Conservation (phyloP, 441 rosid species). For the Euphorbia neoarborescens region DNA sequence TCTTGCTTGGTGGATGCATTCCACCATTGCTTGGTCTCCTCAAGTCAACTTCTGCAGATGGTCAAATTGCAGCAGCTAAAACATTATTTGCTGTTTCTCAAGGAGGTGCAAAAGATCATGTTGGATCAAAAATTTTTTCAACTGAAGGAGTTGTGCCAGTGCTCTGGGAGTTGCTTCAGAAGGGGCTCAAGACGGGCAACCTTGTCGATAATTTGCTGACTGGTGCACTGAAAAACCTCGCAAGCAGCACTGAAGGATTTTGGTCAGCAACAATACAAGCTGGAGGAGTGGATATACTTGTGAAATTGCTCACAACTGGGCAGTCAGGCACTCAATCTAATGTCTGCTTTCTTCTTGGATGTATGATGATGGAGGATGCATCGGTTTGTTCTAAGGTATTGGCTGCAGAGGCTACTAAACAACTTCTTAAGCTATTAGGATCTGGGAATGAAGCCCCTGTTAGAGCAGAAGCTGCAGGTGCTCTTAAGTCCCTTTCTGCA, state of each 20-base stretch:
- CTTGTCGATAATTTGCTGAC: slow-evolving; percentile 83
- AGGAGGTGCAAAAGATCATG: slow-evolving; percentile 93
- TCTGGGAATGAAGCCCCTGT: slow-evolving; percentile 93
- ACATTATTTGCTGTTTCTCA: slow-evolving; percentile 95
- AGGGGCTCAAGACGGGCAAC: slow-evolving; percentile 69
- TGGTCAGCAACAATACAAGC: slow-evolving; percentile 87
- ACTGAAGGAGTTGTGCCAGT: slow-evolving; percentile 99
- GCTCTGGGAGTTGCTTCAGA: slow-evolving; percentile 79
- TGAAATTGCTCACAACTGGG: slow-evolving; percentile 81
- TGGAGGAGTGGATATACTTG: slow-evolving; percentile 96
- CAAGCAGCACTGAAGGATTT: slow-evolving; percentile 91
- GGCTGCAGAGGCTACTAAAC: slow-evolving; percentile 84
- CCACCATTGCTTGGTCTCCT: slow-evolving; percentile 99
- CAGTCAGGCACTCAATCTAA: slow-evolving; percentile 80
- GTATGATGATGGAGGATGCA: slow-evolving; percentile 93
- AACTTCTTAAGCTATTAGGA: slow-evolving; percentile 81
- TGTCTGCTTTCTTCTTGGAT: slow-evolving; percentile 90
- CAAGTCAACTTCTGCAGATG: slow-evolving; percentile 89
- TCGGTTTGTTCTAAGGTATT: slow-evolving; percentile 80
- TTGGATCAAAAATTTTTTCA: slow-evolving; percentile 97
- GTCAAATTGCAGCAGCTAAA: slow-evolving; percentile 97
- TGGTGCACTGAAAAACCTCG: slow-evolving; percentile 88
- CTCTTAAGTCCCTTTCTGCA: slow-evolving; percentile 91
- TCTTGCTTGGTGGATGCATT: slow-evolving; percentile 98
- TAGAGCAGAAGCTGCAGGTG: slow-evolving; percentile 99